Evolutionary conservation across 2,329 filamentous ascomycete species (phyloP).

Genomic region (Penicillium sp.): DNA sequence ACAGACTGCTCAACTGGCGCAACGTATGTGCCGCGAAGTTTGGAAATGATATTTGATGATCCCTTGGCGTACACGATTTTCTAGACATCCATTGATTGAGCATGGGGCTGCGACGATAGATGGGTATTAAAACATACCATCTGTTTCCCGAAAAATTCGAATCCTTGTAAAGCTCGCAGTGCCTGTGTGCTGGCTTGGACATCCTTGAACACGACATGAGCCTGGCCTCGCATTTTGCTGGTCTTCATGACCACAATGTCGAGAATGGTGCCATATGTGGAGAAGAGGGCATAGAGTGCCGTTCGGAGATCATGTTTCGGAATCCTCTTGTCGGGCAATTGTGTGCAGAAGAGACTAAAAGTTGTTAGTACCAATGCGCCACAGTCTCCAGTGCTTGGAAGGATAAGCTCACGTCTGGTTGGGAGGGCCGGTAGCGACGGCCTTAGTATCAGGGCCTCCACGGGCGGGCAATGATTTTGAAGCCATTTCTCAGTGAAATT

Average conservation of each 20-base stretch:
- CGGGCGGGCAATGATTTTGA: conserved; percentile 42
- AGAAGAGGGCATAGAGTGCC: conserved; percentile 88
- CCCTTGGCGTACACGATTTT: conserved; percentile 88
- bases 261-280: conserved; percentile 86
- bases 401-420: conserved; percentile 67
- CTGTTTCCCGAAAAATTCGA: conserved; percentile 77
- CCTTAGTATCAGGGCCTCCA: conserved; percentile 38
- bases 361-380: conserved; percentile 20
- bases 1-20: conserved; percentile 56
- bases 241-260: conserved; percentile 90
- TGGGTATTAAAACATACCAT: conserved; percentile 61
- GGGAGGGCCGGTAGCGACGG: conserved; percentile 55
- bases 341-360: conserved; percentile 78
- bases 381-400: conserved; percentile 5
- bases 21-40: conserved; percentile 87
- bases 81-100: conserved; percentile 47
- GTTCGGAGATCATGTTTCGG: conserved; percentile 84
- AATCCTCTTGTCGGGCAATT: conserved; percentile 78
- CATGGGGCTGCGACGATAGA: background rate
- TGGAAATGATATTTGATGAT: conserved; percentile 83
- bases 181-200: conserved; percentile 89
- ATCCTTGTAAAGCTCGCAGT: conserved; percentile 82
- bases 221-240: conserved; percentile 90
- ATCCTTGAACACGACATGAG: conserved; percentile 87
- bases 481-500: conserved; percentile 30